These are phyloP conservation scores for Wickerhamomyces sydowiorum DNA, from an alignment of 805 yeast species.

Conservation along the genomic window DNA sequence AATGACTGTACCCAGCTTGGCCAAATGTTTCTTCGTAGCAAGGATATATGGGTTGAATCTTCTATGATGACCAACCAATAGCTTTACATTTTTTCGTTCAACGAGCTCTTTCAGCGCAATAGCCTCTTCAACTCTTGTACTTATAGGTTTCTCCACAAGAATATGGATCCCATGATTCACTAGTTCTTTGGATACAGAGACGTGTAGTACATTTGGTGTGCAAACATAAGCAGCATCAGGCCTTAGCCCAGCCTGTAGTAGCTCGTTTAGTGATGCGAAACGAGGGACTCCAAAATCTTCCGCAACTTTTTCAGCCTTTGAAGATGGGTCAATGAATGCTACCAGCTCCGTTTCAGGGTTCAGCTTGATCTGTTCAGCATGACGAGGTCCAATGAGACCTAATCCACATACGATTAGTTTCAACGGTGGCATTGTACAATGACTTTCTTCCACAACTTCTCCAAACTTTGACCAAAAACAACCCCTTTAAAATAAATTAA, in stretches of 20 bases:
- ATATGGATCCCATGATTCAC: slow-evolving; percentile 8
- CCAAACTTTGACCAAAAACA: too few species aligned
- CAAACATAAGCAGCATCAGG: slow-evolving; percentile 16
- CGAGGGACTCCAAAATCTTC: slow-evolving; percentile 6
- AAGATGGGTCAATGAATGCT: slow-evolving; percentile 13
- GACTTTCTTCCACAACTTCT: too few species aligned
- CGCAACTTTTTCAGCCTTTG: slow-evolving; percentile 4
- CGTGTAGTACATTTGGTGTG: slow-evolving; percentile 15
- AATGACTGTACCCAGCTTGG: slow-evolving; percentile 10
- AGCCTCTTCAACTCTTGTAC: slow-evolving; percentile 12
- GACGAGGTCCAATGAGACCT: slow-evolving; percentile 19
- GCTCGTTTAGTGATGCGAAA: slow-evolving; percentile 2
- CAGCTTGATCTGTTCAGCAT: slow-evolving; percentile 11
- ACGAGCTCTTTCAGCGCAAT: slow-evolving; percentile 8
- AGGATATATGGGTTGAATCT: slow-evolving; percentile 17
- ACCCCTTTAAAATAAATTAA: too few species aligned
- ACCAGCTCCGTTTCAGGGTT: slow-evolving; percentile 10
- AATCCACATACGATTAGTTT: slow-evolving; percentile 13
- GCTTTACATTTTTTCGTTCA: slow-evolving; percentile 4
- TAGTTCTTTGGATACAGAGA: slow-evolving; percentile 7
- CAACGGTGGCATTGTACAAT: slow-evolving; percentile 1
- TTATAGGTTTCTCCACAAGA: slow-evolving; percentile 16
- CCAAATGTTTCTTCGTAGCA: slow-evolving; percentile 13
- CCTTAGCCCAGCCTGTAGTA: too few species aligned
- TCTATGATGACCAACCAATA: slow-evolving; percentile 17